Conservation (phyloP, 140 eudicot genomes). For the Erigeron philadelphicus region DNA sequence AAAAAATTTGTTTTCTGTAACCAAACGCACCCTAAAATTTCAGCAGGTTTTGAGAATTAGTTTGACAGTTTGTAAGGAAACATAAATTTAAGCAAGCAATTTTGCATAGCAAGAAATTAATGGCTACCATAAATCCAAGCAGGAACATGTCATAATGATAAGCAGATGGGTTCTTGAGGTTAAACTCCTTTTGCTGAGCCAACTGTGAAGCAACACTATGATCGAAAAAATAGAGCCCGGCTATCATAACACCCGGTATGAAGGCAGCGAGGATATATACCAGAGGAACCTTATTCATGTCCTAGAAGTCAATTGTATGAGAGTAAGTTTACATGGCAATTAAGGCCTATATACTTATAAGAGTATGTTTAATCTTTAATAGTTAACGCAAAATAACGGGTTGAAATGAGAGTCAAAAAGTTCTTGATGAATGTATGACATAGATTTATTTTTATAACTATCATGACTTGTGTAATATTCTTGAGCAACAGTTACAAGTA, state of each 20-base stretch:
- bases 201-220: constrained; percentile 53
- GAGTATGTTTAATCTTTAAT: background rate
- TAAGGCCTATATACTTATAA: background rate
- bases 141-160: constrained; percentile 44
- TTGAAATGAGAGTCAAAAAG: background rate
- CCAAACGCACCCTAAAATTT: background rate
- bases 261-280: constrained; percentile 42
- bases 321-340: background rate
- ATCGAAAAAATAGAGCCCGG: constrained; percentile 47
- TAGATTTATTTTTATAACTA: background rate
- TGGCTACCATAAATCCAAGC: constrained; percentile 39
- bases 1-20: too few relatives aligned
- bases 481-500: too few relatives aligned
- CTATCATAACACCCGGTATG: constrained; percentile 41
- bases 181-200: constrained; percentile 48
- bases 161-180: constrained; percentile 46
- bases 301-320: constrained; percentile 19
- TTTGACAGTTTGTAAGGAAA: constrained; percentile 9
- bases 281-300: constrained; percentile 34
- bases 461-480: too few relatives aligned
- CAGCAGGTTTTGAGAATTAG: background rate
- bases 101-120: constrained; percentile 1
- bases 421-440: background rate
- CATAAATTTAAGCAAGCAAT: background rate
- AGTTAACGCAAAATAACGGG: background rate